A percentile compares a stretch with the other conserved stretches of the same genome.
phyloP scores from a whole-genome alignment of 352 stramenopile genomes.

The Phytophthora sp. region DNA sequence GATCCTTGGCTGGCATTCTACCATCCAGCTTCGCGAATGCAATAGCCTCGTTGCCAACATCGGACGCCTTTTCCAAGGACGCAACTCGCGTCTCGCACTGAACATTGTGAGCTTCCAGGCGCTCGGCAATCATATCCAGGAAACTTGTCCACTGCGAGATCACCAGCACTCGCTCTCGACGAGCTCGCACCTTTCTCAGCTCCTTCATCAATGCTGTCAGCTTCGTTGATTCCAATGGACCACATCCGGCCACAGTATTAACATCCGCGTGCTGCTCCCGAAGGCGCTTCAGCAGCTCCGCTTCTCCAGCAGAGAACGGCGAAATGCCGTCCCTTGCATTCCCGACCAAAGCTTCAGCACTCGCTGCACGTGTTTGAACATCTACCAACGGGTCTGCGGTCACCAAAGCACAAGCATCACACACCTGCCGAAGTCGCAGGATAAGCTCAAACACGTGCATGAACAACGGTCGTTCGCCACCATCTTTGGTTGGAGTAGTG shows the following conservation, averaged over 20 bases:
- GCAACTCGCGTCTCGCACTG: conserved; percentile 27
- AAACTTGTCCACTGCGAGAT: conserved; percentile 91
- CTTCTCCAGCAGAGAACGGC: conserved; percentile 37
- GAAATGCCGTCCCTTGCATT: conserved; percentile 32
- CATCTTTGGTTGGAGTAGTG: conserved; percentile 29
- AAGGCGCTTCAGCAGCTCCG: conserved; percentile 45
- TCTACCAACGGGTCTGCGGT: conserved; percentile 53
- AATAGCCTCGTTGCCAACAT: conserved; percentile 27
- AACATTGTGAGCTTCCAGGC: conserved; percentile 45
- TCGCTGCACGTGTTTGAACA: conserved; percentile 39
- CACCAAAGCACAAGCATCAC: conserved; percentile 71
- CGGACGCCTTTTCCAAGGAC: conserved; percentile 20
- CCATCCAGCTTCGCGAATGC: conserved; percentile 67
- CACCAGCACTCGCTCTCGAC: conserved; percentile 71
- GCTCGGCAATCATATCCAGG: conserved; percentile 75
- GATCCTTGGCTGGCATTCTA: conserved; percentile 61
- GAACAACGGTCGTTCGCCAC: conserved; percentile 47
- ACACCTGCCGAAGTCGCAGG: conserved; percentile 86
- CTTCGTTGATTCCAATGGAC: conserved; percentile 63
- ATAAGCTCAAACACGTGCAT: conserved; percentile 92
- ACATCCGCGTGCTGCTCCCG: conserved; percentile 15
- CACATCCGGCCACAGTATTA: conserved; percentile 9
- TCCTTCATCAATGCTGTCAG: conserved; percentile 60
- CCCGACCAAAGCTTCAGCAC: conserved; percentile 20
- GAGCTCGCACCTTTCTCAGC: conserved; percentile 50